Evolutionary conservation across 371 early-diverging fungal species (phyloP).

Genomic region (Mucor racemosus): DNA sequence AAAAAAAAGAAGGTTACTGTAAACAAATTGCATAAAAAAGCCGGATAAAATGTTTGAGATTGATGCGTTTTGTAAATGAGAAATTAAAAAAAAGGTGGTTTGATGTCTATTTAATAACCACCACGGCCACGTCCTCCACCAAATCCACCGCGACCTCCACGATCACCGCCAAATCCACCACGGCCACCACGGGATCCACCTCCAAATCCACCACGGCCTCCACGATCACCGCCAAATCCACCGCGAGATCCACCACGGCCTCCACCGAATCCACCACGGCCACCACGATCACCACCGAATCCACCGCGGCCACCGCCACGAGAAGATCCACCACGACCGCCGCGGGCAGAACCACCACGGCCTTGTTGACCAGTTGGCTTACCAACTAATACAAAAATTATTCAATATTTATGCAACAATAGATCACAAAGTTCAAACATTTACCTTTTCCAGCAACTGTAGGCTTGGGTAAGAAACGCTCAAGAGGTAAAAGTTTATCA

Average conservation of each 20-base stretch:
- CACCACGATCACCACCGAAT: slow-evolving; percentile 29
- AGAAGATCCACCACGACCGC: slow-evolving; percentile 23
- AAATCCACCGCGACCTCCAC: slow-evolving; percentile 15
- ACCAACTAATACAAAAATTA: slow-evolving; percentile 20
- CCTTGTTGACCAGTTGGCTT: slow-evolving; percentile 55
- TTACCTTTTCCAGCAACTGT: slow-evolving; percentile 69
- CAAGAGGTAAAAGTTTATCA: slow-evolving; percentile 94
- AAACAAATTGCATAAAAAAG: slow-evolving; percentile 5
- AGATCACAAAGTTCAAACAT: not conserved
- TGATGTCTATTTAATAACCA: slow-evolving; percentile 7
- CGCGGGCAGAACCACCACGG: slow-evolving; percentile 41
- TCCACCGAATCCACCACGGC: slow-evolving; percentile 25
- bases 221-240: slow-evolving; percentile 34
- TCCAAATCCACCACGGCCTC: slow-evolving; percentile 29
- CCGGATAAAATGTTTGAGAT: slow-evolving; percentile 2
- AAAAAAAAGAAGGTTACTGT: slow-evolving; percentile 1
- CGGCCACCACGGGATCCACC: slow-evolving; percentile 28
- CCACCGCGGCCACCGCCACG: slow-evolving; percentile 28
- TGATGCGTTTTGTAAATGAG: not conserved
- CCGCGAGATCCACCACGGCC: slow-evolving; percentile 19
- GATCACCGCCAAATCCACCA: no score
- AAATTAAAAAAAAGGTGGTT: not conserved
- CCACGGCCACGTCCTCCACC: slow-evolving; percentile 31
- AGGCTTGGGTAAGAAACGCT: slow-evolving; percentile 97
- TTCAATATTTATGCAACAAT: not conserved